Conservation (phyloP, 345 rosid species). For the Psidium friedrichsthalianum region DNA sequence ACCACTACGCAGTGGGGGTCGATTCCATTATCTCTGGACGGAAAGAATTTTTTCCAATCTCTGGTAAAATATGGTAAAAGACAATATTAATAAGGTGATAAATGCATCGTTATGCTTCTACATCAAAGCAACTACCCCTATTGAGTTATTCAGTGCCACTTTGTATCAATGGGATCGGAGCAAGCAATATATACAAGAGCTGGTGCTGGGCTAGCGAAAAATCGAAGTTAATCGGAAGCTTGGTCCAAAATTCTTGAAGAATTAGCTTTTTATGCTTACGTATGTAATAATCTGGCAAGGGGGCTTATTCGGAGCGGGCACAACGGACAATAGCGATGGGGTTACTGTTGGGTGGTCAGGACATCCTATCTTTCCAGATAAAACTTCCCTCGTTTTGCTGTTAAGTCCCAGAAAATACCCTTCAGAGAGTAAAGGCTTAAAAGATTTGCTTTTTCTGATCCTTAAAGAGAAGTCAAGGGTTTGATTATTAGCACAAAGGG, state of each 20-base stretch:
- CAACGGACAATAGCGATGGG: neutral
- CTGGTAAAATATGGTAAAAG: neutral
- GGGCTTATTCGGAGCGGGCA: neutral
- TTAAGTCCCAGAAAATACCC: neutral
- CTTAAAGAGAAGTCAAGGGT: neutral
- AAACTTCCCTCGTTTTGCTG: neutral
- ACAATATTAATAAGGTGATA: neutral
- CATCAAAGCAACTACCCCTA: neutral
- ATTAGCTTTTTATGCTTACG: neutral
- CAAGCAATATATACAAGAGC: too few species aligned
- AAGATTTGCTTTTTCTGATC: neutral
- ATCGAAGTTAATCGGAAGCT: neutral
- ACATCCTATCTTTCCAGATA: neutral
- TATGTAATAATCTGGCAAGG: neutral
- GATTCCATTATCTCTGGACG: neutral
- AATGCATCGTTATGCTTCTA: neutral
- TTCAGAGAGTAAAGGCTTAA: neutral
- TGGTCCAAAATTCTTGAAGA: neutral
- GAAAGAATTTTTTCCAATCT: neutral
- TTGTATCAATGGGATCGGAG: neutral
- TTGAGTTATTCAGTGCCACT: neutral
- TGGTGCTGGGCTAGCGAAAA: neutral
- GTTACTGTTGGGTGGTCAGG: neutral
- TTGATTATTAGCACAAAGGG: neutral
- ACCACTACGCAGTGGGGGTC: neutral